Percentiles rank a stretch among this genome's conserved stretches.
These are phyloP conservation scores for Leptosphaerulina australis DNA, from an alignment of 2,329 filamentous ascomycete genomes.

Conservation along the genomic window DNA sequence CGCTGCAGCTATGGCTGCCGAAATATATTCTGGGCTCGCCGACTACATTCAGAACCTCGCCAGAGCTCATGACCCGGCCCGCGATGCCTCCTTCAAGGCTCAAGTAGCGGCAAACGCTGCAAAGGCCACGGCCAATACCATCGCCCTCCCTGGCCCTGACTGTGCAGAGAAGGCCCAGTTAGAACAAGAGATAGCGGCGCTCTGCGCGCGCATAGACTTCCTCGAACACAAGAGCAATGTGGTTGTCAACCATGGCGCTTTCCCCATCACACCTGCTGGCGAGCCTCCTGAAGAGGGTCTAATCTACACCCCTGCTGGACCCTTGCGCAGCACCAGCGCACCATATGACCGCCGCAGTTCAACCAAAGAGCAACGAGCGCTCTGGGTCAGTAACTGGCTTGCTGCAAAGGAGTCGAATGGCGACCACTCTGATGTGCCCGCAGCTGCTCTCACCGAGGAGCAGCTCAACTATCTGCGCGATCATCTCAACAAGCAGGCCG, in stretches of 20 bases:
- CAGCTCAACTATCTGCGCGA: conserved; percentile 85
- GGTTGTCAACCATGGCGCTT: conserved; percentile 62
- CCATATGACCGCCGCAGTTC: conserved; percentile 42
- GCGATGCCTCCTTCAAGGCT: conserved; percentile 53
- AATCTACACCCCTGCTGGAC: conserved; percentile 50
- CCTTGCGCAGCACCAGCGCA: conserved; percentile 40
- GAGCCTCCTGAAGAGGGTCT: conserved; percentile 67
- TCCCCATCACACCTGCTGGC: conserved; percentile 76
- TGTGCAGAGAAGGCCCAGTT: conserved; percentile 77
- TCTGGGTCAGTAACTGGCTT: conserved; percentile 59
- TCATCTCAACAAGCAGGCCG: conserved; percentile 91
- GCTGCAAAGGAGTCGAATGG: conserved; percentile 60
- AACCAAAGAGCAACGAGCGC: conserved; percentile 45
- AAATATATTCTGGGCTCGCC: conserved; percentile 47
- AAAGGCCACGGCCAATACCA: conserved; percentile 58
- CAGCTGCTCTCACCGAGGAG: conserved; percentile 72
- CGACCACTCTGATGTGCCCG: conserved; percentile 53
- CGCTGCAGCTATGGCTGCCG: conserved; percentile 41
- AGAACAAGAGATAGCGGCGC: conserved; percentile 80
- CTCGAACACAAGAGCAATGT: conserved; percentile 79
- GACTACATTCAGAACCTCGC: conserved; percentile 57
- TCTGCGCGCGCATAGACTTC: conserved; percentile 77
- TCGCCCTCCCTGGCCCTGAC: conserved; percentile 78
- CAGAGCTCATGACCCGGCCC: conserved; percentile 53
- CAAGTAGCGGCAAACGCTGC: conserved; percentile 57